These are phyloP conservation scores for Fusarium praegraminearum DNA, from an alignment of 2,329 filamentous ascomycete genomes.

Conservation along the genomic window DNA sequence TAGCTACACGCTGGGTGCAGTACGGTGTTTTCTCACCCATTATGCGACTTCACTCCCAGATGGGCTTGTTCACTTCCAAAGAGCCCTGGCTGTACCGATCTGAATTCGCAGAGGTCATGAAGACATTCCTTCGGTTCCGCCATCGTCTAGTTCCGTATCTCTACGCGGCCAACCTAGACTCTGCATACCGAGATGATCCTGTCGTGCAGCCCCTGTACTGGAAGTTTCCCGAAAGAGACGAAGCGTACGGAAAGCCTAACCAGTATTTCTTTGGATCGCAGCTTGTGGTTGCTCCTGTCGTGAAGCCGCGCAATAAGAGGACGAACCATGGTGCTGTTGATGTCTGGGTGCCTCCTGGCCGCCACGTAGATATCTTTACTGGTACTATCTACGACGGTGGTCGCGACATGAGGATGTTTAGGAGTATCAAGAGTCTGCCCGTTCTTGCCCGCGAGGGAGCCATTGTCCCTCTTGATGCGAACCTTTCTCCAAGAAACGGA, in stretches of 20 bases:
- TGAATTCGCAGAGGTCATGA: constrained; percentile 61
- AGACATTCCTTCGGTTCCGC: constrained; percentile 63
- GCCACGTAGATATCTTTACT: constrained; percentile 69
- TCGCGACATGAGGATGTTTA: constrained; percentile 63
- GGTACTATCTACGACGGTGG: constrained; percentile 69
- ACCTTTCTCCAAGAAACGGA: constrained; percentile 59
- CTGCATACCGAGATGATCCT: constrained; percentile 60
- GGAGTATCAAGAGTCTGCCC: constrained; percentile 62
- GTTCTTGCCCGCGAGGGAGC: constrained; percentile 67
- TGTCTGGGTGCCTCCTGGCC: constrained; percentile 68
- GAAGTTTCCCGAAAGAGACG: constrained; percentile 63
- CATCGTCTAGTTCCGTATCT: constrained; percentile 72
- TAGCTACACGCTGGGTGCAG: constrained; percentile 71
- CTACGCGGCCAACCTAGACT: constrained; percentile 58
- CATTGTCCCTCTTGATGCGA: constrained; percentile 67
- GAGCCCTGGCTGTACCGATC: constrained; percentile 70
- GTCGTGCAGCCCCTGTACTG: constrained; percentile 74
- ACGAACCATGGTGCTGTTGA: constrained; percentile 62
- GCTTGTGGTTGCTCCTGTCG: constrained; percentile 68
- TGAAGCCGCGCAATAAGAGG: constrained; percentile 59
- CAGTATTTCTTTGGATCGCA: constrained; percentile 70
- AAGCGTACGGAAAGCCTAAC: constrained; percentile 68
- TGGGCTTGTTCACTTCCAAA: constrained; percentile 69
- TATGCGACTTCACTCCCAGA: constrained; percentile 69
- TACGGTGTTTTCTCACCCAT: constrained; percentile 72